Evolutionary conservation across 192 early-diverging fungal genomes (phyloP).

Genomic region (Geosiphon pyriformis): DNA sequence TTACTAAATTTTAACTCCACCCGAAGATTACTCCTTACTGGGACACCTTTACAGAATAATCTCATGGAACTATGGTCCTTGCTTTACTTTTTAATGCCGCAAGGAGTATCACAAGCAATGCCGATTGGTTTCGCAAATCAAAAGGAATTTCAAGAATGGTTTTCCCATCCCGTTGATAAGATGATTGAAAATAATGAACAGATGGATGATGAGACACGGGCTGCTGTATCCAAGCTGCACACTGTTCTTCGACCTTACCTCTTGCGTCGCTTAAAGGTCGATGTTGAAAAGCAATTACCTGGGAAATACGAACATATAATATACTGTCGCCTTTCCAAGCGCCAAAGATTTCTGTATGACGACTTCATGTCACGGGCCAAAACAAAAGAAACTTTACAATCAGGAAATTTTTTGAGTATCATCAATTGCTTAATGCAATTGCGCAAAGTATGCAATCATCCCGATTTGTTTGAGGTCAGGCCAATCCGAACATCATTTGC

Average conservation of each 20-base stretch:
- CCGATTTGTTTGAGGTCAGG: constrained; percentile 52
- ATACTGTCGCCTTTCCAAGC: constrained; percentile 62
- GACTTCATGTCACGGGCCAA: constrained; percentile 78
- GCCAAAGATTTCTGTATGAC: constrained; percentile 68
- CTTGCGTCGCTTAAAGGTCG: constrained; percentile 56
- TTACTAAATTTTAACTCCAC: constrained; percentile 63
- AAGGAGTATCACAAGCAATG: constrained; percentile 48
- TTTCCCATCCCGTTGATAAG: constrained; percentile 77
- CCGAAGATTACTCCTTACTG: constrained; percentile 71
- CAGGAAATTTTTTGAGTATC: constrained; percentile 69
- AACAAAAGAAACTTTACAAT: constrained; percentile 65
- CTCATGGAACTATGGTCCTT: constrained; percentile 86
- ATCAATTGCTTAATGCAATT: constrained; percentile 74
- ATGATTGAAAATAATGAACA: constrained; percentile 58
- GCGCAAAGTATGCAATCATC: constrained; percentile 55
- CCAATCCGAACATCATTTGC: constrained; percentile 58
- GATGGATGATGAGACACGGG: constrained; percentile 46
- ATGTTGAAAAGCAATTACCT: constrained; percentile 65
- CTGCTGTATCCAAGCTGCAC: constrained; percentile 54
- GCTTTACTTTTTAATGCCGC: constrained; percentile 81
- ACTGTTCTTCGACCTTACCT: constrained; percentile 61
- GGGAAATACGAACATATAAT: constrained; percentile 64
- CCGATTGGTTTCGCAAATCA: constrained; percentile 78
- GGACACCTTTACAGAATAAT: constrained; percentile 86
- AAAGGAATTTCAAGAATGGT: constrained; percentile 84